Conservation (phyloP, 106 monocot genomes). For the Alisma plantagoaquatica region DNA sequence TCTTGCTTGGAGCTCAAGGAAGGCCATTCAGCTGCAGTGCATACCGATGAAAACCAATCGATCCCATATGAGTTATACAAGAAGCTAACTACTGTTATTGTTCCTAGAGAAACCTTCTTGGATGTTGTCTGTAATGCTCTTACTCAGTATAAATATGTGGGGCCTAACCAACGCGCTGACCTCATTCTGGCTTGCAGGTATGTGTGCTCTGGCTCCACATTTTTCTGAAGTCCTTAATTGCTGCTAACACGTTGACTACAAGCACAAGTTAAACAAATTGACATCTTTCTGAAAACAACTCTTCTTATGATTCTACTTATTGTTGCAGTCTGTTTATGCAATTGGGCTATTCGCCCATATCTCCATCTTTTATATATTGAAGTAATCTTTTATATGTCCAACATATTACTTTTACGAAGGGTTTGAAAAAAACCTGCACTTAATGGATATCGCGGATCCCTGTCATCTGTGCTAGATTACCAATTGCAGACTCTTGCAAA, state of each 20-base stretch:
- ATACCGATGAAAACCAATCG: slow-evolving; percentile 16
- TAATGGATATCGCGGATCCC: too few relatives aligned
- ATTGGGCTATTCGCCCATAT: too few relatives aligned
- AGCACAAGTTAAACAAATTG: too few relatives aligned
- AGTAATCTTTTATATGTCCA: slow-evolving; percentile 2
- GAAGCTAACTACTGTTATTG: slow-evolving; percentile 54
- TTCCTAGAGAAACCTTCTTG: slow-evolving; percentile 53
- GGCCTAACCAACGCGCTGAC: slow-evolving; percentile 18
- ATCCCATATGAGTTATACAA: slow-evolving; percentile 81
- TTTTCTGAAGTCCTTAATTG: not conserved
- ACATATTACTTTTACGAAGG: too few relatives aligned
- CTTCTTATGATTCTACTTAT: not conserved
- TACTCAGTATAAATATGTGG: slow-evolving; percentile 15
- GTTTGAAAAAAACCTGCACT: too few relatives aligned
- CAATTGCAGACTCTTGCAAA: too few relatives aligned
- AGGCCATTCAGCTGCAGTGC: slow-evolving; percentile 1
- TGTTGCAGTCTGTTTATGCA: not conserved
- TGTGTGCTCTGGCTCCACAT: not conserved
- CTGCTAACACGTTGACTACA: too few relatives aligned
- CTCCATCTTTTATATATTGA: not conserved
- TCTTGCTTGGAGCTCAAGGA: not conserved
- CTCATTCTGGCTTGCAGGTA: slow-evolving; percentile 24
- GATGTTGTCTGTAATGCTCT: slow-evolving; percentile 50
- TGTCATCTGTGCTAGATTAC: too few relatives aligned
- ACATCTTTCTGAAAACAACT: too few relatives aligned